Evolutionary conservation across 2,329 filamentous ascomycete genomes (phyloP).

Genomic region (Dothideomycetes sp.): DNA sequence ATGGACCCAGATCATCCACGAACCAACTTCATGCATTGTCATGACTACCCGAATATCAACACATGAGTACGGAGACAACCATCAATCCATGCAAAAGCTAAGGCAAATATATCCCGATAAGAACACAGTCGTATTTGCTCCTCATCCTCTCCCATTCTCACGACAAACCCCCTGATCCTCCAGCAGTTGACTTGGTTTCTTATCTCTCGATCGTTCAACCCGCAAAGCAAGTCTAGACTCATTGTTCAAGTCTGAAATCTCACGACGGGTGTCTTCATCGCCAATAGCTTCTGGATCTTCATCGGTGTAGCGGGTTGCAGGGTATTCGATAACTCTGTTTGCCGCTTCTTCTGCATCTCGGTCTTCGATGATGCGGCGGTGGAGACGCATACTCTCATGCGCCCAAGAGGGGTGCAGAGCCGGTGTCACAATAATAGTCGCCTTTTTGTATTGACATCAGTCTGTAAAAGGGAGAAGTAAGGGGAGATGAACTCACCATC

Average conservation of each 20-base stretch:
- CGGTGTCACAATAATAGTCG: slow-evolving; percentile 20
- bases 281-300: slow-evolving; percentile 3
- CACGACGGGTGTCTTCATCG: slow-evolving; percentile 1
- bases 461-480: background rate
- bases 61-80: too few species aligned
- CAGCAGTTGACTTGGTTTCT: slow-evolving; percentile 15
- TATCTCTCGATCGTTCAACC: slow-evolving; percentile 19
- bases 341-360: background rate
- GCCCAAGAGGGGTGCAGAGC: slow-evolving; percentile 22
- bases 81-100: too few species aligned
- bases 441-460: slow-evolving; percentile 16
- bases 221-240: slow-evolving; percentile 23
- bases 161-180: background rate
- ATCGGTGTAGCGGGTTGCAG: slow-evolving; percentile 5
- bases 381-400: slow-evolving; percentile 9
- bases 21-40: too few species aligned
- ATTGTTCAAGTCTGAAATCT: slow-evolving; percentile 20
- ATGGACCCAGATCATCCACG: too few species aligned
- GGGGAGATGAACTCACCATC: slow-evolving; percentile 38
- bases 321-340: slow-evolving; percentile 8
- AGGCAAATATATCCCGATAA: too few species aligned
- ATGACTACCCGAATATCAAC: too few species aligned
- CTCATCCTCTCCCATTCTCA: slow-evolving; percentile 3
- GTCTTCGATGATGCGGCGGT: background rate
- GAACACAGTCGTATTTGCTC: too few species aligned